These are phyloP conservation scores for Ophiostoma sp. DNA, from an alignment of 2,329 filamentous ascomycete genomes.

Conservation along the genomic window DNA sequence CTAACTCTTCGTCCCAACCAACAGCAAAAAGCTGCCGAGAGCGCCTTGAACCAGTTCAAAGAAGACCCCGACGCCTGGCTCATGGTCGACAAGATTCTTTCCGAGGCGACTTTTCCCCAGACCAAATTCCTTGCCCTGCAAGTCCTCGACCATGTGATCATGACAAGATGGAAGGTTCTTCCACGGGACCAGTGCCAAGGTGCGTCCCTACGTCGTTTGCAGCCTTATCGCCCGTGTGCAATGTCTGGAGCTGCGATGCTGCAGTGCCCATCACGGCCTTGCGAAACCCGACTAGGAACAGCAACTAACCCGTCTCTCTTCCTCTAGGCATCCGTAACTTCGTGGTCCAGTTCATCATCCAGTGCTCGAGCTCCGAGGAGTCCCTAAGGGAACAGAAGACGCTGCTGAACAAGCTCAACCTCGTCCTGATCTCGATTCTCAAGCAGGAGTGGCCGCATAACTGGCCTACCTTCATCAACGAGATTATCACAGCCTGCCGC, in stretches of 20 bases:
- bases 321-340: conserved; percentile 89
- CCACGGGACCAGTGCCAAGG: conserved; percentile 94
- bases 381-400: conserved; percentile 77
- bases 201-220: conserved; percentile 34
- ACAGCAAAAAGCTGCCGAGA: conserved; percentile 94
- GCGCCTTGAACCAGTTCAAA: conserved; percentile 96
- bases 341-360: conserved; percentile 96
- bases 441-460: conserved; percentile 99
- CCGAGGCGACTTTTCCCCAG: conserved; percentile 86
- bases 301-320: neutral
- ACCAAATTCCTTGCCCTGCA: conserved; percentile 97
- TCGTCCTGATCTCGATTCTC: conserved; percentile 92
- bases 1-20: conserved; percentile 33
- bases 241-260: no score
- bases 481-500: conserved; percentile 95
- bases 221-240: no score
- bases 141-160: conserved; percentile 95
- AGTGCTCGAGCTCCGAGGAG: conserved; percentile 86
- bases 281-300: no score
- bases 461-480: conserved; percentile 99
- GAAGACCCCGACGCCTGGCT: conserved; percentile 98
- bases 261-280: no score
- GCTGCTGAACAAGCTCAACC: conserved; percentile 94
- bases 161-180: conserved; percentile 97
- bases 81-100: conserved; percentile 92